Percentiles rank a stretch among this genome's conserved stretches.
These are phyloP conservation scores for Fusarium piperis DNA, from an alignment of 2,329 filamentous ascomycete genomes.

Conservation along the genomic window DNA sequence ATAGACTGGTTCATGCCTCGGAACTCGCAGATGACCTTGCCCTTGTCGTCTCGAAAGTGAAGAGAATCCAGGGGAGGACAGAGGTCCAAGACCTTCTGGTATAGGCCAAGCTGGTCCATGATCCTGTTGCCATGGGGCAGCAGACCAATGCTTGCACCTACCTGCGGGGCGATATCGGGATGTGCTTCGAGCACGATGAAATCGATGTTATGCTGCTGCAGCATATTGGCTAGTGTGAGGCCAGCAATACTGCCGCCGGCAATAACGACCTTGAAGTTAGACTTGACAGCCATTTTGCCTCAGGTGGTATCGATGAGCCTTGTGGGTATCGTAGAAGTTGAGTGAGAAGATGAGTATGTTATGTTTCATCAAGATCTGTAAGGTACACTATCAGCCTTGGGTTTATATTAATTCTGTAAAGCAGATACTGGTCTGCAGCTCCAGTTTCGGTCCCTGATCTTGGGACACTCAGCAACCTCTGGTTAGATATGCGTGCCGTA, in stretches of 20 bases:
- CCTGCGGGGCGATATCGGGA: conserved; percentile 52
- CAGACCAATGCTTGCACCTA: conserved; percentile 59
- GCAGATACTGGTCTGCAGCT: too few relatives aligned
- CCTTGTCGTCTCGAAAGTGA: neutral
- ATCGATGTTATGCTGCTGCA: conserved; percentile 48
- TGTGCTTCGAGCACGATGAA: conserved; percentile 59
- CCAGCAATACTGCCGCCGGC: conserved; percentile 12
- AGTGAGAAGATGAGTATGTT: neutral
- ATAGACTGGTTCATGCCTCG: neutral
- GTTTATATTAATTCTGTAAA: too few relatives aligned
- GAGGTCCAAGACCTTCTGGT: conserved; percentile 28
- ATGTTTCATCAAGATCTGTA: neutral
- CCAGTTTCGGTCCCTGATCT: too few relatives aligned
- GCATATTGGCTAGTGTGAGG: conserved; percentile 14
- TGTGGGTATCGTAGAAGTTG: neutral
- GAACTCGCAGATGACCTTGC: neutral
- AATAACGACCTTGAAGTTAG: conserved; percentile 20
- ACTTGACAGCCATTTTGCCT: conserved; percentile 11
- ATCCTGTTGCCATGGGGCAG: conserved; percentile 55
- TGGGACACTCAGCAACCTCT: too few relatives aligned
- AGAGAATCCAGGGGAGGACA: neutral
- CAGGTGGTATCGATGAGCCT: neutral
- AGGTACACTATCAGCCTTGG: too few relatives aligned
- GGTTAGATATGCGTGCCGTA: too few relatives aligned
- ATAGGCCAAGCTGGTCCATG: conserved; percentile 57